phyloP scores from a whole-genome alignment of 805 yeast species.

The Saccharomycopsis microspora region DNA sequence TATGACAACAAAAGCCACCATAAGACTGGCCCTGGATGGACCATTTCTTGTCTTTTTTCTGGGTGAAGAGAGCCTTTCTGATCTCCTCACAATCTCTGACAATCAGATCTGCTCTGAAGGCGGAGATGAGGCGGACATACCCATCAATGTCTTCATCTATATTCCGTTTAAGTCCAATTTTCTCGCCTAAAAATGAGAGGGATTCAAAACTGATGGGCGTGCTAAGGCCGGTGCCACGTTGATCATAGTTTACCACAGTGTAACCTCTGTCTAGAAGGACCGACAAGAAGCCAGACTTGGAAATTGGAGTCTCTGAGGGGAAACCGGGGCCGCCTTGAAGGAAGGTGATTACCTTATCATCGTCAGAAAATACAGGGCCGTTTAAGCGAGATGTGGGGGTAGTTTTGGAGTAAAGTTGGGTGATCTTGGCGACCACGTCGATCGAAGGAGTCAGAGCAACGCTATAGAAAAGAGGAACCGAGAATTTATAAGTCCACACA shows the following conservation, averaged over 20 bases:
- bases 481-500: conserved; percentile 13
- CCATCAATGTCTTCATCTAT: conserved; percentile 17
- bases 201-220: conserved; percentile 30
- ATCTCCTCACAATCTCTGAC: conserved; percentile 39
- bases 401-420: conserved; percentile 11
- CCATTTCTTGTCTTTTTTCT: conserved; percentile 29
- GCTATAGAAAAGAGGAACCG: conserved; percentile 9
- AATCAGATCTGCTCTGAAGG: conserved; percentile 43
- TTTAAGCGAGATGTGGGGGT: conserved; percentile 2
- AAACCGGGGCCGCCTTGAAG: conserved; percentile 50
- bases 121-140: conserved; percentile 29
- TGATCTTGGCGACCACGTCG: conserved; percentile 10
- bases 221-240: conserved; percentile 51
- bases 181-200: conserved; percentile 5
- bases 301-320: conserved; percentile 25
- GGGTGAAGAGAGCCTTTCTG: conserved; percentile 25
- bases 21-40: conserved; percentile 43
- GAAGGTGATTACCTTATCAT: conserved; percentile 27
- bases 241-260: conserved; percentile 38
- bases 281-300: conserved; percentile 27
- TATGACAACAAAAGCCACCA: conserved; percentile 42
- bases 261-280: conserved; percentile 30
- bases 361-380: conserved; percentile 4
- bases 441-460: conserved; percentile 3
- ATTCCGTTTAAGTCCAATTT: conserved; percentile 4